These are phyloP conservation scores for Wallacemonas sp. DNA, from an alignment of 208 protist species.

Conservation along the genomic window DNA sequence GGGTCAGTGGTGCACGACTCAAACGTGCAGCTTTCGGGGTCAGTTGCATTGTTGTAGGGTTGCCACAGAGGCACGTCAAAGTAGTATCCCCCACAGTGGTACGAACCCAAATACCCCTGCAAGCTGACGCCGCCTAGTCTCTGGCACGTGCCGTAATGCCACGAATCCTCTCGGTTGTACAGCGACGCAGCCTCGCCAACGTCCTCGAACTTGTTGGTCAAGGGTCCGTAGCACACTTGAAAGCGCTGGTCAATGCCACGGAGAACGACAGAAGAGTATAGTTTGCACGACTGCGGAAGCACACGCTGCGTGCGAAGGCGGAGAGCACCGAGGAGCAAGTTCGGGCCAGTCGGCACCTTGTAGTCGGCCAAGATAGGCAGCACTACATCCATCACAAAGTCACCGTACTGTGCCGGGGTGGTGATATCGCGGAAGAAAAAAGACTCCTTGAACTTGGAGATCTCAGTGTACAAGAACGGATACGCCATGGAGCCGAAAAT, in stretches of 20 bases:
- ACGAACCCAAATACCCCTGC: constrained; percentile 24
- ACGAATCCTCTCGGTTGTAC: constrained; percentile 22
- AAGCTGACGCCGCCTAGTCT: constrained; percentile 20
- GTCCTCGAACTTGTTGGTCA: constrained; percentile 17
- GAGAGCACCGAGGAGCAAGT: constrained; percentile 32
- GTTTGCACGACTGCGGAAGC: constrained; percentile 19
- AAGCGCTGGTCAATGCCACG: background rate
- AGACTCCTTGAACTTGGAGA: constrained; percentile 22
- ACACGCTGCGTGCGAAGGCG: constrained; percentile 41
- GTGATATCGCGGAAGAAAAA: constrained; percentile 22
- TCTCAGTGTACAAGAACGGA: constrained; percentile 12
- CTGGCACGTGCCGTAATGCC: constrained; percentile 34
- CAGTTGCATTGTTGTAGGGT: background rate
- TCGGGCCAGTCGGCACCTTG: constrained; percentile 24
- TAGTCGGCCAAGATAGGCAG: constrained; percentile 24
- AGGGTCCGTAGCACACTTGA: constrained; percentile 17
- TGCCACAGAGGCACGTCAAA: constrained; percentile 47
- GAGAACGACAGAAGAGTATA: constrained; percentile 24
- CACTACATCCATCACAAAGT: constrained; percentile 34
- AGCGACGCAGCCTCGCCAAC: constrained; percentile 1
- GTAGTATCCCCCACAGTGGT: constrained; percentile 60
- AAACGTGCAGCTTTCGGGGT: background rate
- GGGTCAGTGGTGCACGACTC: constrained; percentile 9
- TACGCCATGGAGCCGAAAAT: constrained; percentile 6
- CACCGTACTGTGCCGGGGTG: constrained; percentile 29